Evolutionary conservation across 345 rosid species (phyloP).

Genomic region (Eucalyptus victrix): DNA sequence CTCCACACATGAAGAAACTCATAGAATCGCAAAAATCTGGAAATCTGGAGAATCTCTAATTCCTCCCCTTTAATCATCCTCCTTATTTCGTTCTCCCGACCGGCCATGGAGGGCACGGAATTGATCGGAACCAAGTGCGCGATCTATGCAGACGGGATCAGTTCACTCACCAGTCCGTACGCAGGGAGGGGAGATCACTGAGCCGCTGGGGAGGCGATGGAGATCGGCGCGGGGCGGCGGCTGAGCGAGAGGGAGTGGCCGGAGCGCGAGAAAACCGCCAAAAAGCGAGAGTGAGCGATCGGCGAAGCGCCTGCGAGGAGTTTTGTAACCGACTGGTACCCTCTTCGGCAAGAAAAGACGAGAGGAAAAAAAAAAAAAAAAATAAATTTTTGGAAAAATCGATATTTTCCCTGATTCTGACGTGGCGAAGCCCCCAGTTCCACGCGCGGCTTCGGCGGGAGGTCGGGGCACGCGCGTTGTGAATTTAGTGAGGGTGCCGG

Average conservation of each 20-base stretch:
- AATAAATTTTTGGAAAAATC: background rate
- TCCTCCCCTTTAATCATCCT: background rate
- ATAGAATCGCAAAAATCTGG: too few species aligned
- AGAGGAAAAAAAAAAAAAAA: background rate
- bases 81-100: background rate
- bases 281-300: background rate
- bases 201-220: background rate
- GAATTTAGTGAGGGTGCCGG: background rate
- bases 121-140: background rate
- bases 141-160: background rate
- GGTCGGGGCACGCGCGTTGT: background rate
- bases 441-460: background rate
- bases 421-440: background rate
- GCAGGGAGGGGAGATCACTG: background rate
- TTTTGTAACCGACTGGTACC: background rate
- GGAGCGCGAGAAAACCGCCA: background rate
- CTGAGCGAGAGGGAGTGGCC: background rate
- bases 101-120: background rate
- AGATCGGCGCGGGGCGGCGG: background rate
- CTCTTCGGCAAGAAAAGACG: background rate
- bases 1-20: background rate
- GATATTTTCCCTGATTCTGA: background rate
- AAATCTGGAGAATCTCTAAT: background rate
- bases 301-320: background rate
- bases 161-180: background rate